These are phyloP conservation scores for Kockiozyma suomiensis DNA, from an alignment of 805 yeast genomes.

Conservation along the genomic window DNA sequence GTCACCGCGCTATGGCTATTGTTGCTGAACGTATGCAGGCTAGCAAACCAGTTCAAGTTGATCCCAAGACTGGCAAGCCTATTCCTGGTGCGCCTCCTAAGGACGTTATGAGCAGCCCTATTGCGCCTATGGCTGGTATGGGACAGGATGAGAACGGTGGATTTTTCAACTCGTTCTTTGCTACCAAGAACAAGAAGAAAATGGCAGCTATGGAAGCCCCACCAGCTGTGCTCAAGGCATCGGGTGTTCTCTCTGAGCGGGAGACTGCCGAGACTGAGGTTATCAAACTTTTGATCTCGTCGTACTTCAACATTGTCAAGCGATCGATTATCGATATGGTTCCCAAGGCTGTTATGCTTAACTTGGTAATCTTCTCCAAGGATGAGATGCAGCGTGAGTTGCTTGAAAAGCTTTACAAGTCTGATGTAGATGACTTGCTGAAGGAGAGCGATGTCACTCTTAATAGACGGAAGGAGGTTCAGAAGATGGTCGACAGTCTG, in stretches of 20 bases:
- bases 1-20: slow-evolving; percentile 91
- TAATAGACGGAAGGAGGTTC: slow-evolving; percentile 91
- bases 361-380: slow-evolving; percentile 76
- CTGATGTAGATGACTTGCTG: slow-evolving; percentile 68
- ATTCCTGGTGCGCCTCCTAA: slow-evolving; percentile 43
- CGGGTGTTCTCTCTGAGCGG: slow-evolving; percentile 90
- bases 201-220: slow-evolving; percentile 97
- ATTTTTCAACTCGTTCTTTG: slow-evolving; percentile 94
- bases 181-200: slow-evolving; percentile 89
- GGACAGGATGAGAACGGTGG: slow-evolving; percentile 64
- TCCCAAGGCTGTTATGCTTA: slow-evolving; percentile 94
- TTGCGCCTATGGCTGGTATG: slow-evolving; percentile 30
- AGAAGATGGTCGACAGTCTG: slow-evolving; percentile 92
- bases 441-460: slow-evolving; percentile 91
- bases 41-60: slow-evolving; percentile 71
- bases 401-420: slow-evolving; percentile 80
- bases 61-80: slow-evolving; percentile 89
- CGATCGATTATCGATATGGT: slow-evolving; percentile 90
- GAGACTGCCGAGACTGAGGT: slow-evolving; percentile 97
- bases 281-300: slow-evolving; percentile 84
- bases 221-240: slow-evolving; percentile 89
- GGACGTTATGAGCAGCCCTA: slow-evolving; percentile 30
- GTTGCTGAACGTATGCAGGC: slow-evolving; percentile 87
- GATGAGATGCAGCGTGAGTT: slow-evolving; percentile 88
- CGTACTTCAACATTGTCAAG: slow-evolving; percentile 90